A percentile compares a stretch with the other conserved stretches of the same genome.
phyloP scores from a whole-genome alignment of 1,284 basidiomycete species.

The Amylostereum areolatum region DNA sequence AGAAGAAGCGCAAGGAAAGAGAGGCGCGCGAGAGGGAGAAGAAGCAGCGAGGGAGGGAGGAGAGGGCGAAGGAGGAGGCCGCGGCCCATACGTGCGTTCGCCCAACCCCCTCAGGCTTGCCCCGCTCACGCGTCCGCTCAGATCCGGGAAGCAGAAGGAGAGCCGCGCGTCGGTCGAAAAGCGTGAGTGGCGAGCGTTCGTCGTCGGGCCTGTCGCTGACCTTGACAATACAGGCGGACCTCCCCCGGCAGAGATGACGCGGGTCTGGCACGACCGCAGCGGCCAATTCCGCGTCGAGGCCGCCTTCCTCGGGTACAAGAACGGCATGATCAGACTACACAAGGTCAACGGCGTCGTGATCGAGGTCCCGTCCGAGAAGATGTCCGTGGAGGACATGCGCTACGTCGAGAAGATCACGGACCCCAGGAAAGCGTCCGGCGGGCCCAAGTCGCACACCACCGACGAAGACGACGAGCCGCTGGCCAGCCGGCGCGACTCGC shows the following conservation, averaged over 20 bases:
- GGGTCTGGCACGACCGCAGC: slow-evolving; percentile 91
- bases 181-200: slow-evolving; percentile 40
- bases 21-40: slow-evolving; percentile 26
- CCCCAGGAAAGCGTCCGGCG: slow-evolving; percentile 28
- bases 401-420: slow-evolving; percentile 71
- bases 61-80: slow-evolving; percentile 1
- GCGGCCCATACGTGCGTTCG: too few relatives aligned
- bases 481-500: slow-evolving; percentile 36
- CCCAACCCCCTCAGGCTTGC: too few relatives aligned
- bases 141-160: slow-evolving; percentile 4
- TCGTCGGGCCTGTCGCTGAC: neutral
- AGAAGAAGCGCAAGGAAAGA: slow-evolving; percentile 30
- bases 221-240: slow-evolving; percentile 39
- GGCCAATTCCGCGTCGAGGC: slow-evolving; percentile 98
- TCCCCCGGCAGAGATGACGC: slow-evolving; percentile 50
- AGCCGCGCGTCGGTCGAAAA: slow-evolving; percentile 41
- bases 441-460: slow-evolving; percentile 27
- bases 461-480: slow-evolving; percentile 78
- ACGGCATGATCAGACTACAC: slow-evolving; percentile 92
- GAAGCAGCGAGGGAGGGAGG: neutral
- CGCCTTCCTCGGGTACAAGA: slow-evolving; percentile 86
- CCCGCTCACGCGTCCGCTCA: too few relatives aligned
- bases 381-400: slow-evolving; percentile 87
- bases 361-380: slow-evolving; percentile 95
- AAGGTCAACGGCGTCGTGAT: slow-evolving; percentile 98